Percentiles rank a stretch among this genome's conserved stretches.
phyloP scores from a whole-genome alignment of 1,284 basidiomycete genomes.

The Crocinoboletus sp. region DNA sequence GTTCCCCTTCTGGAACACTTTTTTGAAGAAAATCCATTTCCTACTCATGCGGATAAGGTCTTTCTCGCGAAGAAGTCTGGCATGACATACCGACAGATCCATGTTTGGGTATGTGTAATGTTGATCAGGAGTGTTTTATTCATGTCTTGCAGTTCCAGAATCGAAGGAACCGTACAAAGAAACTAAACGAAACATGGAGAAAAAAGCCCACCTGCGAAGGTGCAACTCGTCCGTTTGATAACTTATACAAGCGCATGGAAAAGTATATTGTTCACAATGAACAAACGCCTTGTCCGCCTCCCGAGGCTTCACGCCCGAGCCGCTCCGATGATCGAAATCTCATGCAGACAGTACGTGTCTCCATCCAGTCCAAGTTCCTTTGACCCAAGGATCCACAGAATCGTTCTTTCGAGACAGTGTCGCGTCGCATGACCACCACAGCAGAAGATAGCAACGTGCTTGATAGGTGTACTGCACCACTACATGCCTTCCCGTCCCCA shows the following conservation, averaged over 20 bases:
- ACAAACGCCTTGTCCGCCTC: background rate
- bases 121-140: background rate
- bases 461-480: slow-evolving; percentile 16
- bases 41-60: slow-evolving; percentile 39
- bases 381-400: background rate
- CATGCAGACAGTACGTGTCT: background rate
- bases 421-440: background rate
- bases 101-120: slow-evolving; percentile 46
- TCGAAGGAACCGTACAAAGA: slow-evolving; percentile 37
- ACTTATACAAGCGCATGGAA: background rate
- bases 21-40: slow-evolving; percentile 46
- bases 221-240: slow-evolving; percentile 12
- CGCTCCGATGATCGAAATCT: background rate
- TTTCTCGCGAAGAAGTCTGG: slow-evolving; percentile 39
- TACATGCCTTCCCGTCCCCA: slow-evolving; percentile 35
- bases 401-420: background rate
- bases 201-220: slow-evolving; percentile 13
- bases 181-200: slow-evolving; percentile 15
- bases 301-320: background rate
- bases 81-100: slow-evolving; percentile 50
- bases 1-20: slow-evolving; percentile 45
- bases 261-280: background rate
- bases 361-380: background rate
- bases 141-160: slow-evolving; percentile 40
- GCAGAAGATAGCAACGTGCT: background rate